Conservation (phyloP, 2,329 filamentous ascomycete genomes). For the Penicillium sp. region DNA sequence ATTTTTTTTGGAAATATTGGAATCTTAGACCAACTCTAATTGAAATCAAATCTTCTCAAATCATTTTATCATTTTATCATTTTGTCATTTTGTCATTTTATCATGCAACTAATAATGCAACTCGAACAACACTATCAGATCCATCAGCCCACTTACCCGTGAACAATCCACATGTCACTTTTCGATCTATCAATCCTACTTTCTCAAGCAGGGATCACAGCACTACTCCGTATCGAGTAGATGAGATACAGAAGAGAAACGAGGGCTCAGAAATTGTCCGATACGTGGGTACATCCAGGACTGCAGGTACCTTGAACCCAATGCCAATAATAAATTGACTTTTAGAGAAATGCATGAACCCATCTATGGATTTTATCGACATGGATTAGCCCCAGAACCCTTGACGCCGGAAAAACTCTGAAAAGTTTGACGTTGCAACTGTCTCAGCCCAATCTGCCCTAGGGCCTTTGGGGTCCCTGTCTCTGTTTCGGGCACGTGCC, state of each 20-base stretch:
- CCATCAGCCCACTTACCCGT: slow-evolving; percentile 17
- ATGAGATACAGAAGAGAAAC: slow-evolving; percentile 19
- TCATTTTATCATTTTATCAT: background rate
- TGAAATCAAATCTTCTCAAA: background rate
- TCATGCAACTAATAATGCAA: background rate
- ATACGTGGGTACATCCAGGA: slow-evolving; percentile 1
- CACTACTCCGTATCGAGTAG: slow-evolving; percentile 6
- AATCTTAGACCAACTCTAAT: background rate
- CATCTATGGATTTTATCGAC: slow-evolving; percentile 16
- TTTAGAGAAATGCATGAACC: slow-evolving; percentile 16
- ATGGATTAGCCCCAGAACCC: slow-evolving; percentile 13
- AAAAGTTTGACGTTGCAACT: slow-evolving; percentile 17
- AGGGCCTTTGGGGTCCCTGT: background rate
- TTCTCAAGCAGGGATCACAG: background rate
- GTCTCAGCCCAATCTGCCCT: slow-evolving; percentile 2
- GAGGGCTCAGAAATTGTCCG: slow-evolving; percentile 21
- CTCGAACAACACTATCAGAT: slow-evolving; percentile 10
- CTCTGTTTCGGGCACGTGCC: slow-evolving; percentile 22
- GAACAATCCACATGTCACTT: slow-evolving; percentile 14
- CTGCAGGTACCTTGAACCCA: slow-evolving; percentile 22
- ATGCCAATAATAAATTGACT: slow-evolving; percentile 16
- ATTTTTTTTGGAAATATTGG: too few relatives aligned
- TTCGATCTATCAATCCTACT: slow-evolving; percentile 21
- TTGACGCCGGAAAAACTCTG: background rate
- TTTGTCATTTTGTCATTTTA: too few relatives aligned